phyloP scores from a whole-genome alignment of 306 rosid species.

The Sesbania bispinosa region DNA sequence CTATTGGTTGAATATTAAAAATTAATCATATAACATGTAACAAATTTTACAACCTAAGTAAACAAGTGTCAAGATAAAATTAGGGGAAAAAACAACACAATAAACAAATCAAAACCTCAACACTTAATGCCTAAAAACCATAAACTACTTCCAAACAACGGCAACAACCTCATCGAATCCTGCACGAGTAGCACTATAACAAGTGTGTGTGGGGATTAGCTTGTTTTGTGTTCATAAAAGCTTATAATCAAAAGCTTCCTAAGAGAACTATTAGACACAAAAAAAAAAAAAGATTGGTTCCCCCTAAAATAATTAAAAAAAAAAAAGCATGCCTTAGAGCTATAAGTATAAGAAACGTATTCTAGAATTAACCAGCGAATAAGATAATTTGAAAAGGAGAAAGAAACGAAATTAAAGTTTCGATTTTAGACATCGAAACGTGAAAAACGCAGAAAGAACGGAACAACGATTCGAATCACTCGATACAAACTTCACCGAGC shows the following conservation, averaged over 20 bases:
- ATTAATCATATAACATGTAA: neutral
- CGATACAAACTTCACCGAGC: neutral
- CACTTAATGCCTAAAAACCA: neutral
- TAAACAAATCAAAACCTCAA: neutral
- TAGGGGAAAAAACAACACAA: neutral
- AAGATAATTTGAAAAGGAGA: neutral
- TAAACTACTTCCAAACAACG: neutral
- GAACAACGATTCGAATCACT: neutral
- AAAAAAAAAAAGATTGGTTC: neutral
- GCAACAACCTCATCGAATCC: neutral
- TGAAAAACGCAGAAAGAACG: neutral
- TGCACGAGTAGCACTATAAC: neutral
- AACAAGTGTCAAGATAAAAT: neutral
- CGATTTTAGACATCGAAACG: neutral
- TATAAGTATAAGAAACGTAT: neutral
- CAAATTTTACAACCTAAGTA: neutral
- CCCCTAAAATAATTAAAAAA: neutral
- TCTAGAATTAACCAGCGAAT: neutral
- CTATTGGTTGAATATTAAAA: neutral
- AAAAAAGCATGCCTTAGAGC: neutral
- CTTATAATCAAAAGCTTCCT: neutral
- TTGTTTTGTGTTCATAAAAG: neutral
- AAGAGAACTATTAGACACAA: neutral
- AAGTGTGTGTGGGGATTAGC: neutral
- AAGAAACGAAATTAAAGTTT: neutral